These are phyloP conservation scores for Bolboschoenus planiculmis DNA, from an alignment of 176 grass and related monocot species.

Conservation along the genomic window DNA sequence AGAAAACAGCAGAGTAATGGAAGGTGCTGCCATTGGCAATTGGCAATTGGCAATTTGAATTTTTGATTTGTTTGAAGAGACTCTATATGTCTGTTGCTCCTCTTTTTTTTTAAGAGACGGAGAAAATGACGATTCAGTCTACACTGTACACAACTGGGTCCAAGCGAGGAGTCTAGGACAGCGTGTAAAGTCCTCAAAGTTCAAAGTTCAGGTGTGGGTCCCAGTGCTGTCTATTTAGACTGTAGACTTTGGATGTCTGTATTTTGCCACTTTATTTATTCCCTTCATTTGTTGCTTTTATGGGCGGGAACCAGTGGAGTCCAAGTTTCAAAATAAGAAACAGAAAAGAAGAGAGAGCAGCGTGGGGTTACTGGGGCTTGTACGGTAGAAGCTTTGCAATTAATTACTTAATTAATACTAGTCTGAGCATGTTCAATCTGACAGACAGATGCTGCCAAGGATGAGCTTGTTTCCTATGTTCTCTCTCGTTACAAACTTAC, in stretches of 20 bases:
- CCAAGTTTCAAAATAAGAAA: slow-evolving; percentile 13
- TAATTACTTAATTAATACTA: neutral
- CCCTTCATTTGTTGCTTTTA: slow-evolving; percentile 10
- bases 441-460: slow-evolving; percentile 5
- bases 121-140: neutral
- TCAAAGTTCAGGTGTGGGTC: slow-evolving; percentile 2
- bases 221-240: neutral
- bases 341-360: slow-evolving; percentile 14
- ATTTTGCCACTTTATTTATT: neutral
- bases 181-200: slow-evolving; percentile 3
- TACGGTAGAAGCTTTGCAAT: neutral
- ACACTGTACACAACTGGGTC: neutral
- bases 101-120: neutral
- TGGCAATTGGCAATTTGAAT: neutral
- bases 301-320: neutral
- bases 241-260: neutral
- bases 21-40: slow-evolving; percentile 10
- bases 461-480: neutral
- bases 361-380: slow-evolving; percentile 9
- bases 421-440: neutral
- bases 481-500: neutral
- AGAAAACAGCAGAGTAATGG: neutral
- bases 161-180: neutral
- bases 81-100: neutral
- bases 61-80: neutral